phyloP scores from a whole-genome alignment of 2,329 filamentous ascomycete species.

The Ceratocystis smalleyi region DNA sequence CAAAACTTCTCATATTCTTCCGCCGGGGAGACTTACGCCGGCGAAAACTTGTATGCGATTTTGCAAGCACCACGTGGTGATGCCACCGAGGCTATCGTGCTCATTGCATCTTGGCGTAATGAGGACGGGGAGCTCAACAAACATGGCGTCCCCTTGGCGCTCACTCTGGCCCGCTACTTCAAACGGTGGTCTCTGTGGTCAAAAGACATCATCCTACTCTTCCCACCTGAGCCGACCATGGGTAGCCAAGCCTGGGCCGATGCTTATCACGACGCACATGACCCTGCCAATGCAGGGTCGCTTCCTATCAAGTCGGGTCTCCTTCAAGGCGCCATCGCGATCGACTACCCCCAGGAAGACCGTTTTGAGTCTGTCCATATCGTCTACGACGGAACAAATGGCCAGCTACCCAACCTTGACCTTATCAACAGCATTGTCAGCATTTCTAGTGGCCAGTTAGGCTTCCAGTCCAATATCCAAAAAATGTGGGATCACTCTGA shows the following conservation, averaged over 20 bases:
- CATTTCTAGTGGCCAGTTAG: conserved; percentile 84
- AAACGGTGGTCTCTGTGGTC: conserved; percentile 98
- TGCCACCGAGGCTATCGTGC: conserved; percentile 89
- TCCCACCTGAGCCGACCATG: conserved; percentile 75
- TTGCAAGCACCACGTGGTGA: conserved; percentile 87
- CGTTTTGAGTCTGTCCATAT: conserved; percentile 80
- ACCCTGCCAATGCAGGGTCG: conserved; percentile 51
- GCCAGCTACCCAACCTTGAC: conserved; percentile 87
- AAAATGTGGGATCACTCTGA: conserved; percentile 73
- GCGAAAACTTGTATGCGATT: conserved; percentile 87
- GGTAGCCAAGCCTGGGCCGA: conserved; percentile 95
- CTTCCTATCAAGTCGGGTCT: conserved; percentile 84
- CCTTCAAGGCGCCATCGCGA: conserved; percentile 78
- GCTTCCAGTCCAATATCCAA: conserved; percentile 68
- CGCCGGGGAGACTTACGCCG: conserved; percentile 55
- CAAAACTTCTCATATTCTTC: conserved; percentile 80
- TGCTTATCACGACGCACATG: conserved; percentile 85
- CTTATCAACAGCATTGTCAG: conserved; percentile 85
- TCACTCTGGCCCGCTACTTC: conserved; percentile 87
- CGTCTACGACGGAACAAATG: conserved; percentile 89
- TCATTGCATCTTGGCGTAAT: conserved; percentile 80
- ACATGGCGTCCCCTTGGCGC: conserved; percentile 70
- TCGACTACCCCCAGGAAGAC: conserved; percentile 78
- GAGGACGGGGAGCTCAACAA: conserved; percentile 64
- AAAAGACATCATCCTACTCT: conserved; percentile 88